phyloP scores from a whole-genome alignment of 2,329 filamentous ascomycete species.

The Microdochium trichocladiopsis region DNA sequence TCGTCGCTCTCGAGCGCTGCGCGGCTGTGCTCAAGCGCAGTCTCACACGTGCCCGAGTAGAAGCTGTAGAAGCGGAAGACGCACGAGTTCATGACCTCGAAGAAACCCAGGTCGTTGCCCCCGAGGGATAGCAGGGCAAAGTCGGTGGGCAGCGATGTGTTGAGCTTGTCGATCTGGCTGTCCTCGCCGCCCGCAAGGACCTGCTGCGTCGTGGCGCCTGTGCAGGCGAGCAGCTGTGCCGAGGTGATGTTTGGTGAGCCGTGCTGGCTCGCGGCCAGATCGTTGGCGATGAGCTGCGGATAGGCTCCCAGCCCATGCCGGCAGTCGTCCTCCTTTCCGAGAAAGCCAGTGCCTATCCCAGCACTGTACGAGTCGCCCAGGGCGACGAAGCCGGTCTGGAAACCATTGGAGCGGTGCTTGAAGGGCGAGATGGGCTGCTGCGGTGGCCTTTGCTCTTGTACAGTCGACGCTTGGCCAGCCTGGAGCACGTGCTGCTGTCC shows the following conservation, averaged over 20 bases:
- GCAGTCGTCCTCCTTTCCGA: constrained; percentile 32
- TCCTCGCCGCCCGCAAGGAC: constrained; percentile 25
- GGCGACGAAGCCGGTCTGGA: constrained; percentile 27
- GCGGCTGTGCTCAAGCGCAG: constrained; percentile 27
- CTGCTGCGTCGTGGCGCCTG: constrained; percentile 33
- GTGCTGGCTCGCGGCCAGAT: constrained; percentile 20
- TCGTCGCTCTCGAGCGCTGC: constrained; percentile 22
- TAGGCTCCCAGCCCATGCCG: constrained; percentile 34
- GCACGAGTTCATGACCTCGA: constrained; percentile 41
- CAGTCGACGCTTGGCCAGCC: not conserved
- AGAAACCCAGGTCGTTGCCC: constrained; percentile 42
- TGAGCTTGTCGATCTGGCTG: constrained; percentile 34
- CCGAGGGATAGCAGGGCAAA: constrained; percentile 40
- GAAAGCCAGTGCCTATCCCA: constrained; percentile 36
- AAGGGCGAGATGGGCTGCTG: not conserved
- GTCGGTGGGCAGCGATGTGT: constrained; percentile 26
- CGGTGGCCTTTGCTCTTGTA: not conserved
- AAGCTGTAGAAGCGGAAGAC: constrained; percentile 42
- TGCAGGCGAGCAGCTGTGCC: constrained; percentile 40
- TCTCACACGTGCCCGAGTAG: constrained; percentile 36
- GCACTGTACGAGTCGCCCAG: constrained; percentile 41
- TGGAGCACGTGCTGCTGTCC: not conserved
- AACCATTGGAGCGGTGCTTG: not conserved
- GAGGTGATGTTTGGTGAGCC: constrained; percentile 15
- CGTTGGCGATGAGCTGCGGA: constrained; percentile 28